Evolutionary conservation across 176 grass and related monocot species (phyloP).

Genomic region (Eremochloa ophiuroides): DNA sequence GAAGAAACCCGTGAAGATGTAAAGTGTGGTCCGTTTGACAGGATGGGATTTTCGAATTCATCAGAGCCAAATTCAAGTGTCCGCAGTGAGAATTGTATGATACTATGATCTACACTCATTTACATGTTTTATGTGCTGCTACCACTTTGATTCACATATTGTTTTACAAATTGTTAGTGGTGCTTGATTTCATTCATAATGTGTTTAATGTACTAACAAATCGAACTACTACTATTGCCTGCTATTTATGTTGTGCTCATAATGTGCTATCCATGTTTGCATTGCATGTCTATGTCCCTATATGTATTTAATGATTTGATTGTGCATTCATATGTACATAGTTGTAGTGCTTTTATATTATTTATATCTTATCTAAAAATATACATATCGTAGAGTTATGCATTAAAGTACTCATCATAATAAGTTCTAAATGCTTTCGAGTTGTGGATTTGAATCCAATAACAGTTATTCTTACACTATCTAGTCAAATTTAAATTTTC

Average conservation of each 20-base stretch:
- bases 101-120: constrained; percentile 2
- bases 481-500: not conserved
- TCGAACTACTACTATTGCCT: not conserved
- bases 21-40: constrained; percentile 35
- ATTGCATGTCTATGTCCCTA: not conserved
- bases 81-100: constrained; percentile 55
- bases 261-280: not conserved
- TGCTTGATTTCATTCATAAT: constrained; percentile 12
- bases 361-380: not conserved
- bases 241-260: not conserved
- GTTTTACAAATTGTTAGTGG: not conserved
- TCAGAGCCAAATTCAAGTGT: constrained; percentile 53
- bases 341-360: not conserved
- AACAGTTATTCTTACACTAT: not conserved
- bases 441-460: not conserved
- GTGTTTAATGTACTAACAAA: constrained; percentile 5
- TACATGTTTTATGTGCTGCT: not conserved
- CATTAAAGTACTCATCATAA: not conserved
- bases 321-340: not conserved
- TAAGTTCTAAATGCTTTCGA: not conserved
- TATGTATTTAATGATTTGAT: not conserved
- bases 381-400: not conserved
- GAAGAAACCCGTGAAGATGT: constrained; percentile 52
- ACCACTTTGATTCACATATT: constrained; percentile 12
- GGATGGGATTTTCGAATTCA: constrained; percentile 26